These are phyloP conservation scores for Elasticomyces elasticus DNA, from an alignment of 495 filamentous ascomycete species.

Conservation along the genomic window DNA sequence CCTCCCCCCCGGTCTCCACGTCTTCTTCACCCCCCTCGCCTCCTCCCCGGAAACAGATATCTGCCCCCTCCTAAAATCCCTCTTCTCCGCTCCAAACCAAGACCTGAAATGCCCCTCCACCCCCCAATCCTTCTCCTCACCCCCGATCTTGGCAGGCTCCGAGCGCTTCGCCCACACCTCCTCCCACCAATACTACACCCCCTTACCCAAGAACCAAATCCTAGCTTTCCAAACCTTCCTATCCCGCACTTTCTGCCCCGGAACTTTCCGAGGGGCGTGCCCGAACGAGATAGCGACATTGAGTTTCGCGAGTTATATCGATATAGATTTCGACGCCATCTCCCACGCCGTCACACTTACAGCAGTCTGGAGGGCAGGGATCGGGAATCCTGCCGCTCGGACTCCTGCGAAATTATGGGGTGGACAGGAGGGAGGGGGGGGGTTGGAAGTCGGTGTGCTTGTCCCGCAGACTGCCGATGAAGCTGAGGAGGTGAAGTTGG, in stretches of 20 bases:
- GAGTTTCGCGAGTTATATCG: constrained; percentile 51
- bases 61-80: constrained; percentile 50
- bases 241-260: constrained; percentile 44
- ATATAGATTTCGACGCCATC: constrained; percentile 67
- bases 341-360: constrained; percentile 55
- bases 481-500: constrained; percentile 62
- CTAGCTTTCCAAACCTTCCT: constrained; percentile 48
- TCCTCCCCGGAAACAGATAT: constrained; percentile 19
- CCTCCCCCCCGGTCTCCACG: constrained; percentile 71
- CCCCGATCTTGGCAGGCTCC: constrained; percentile 48
- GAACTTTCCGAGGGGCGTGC: constrained; percentile 28
- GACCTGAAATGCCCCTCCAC: constrained; percentile 34
- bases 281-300: constrained; percentile 29
- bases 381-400: constrained; percentile 18
- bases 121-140: constrained; percentile 52
- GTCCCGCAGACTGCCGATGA: constrained; percentile 54
- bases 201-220: constrained; percentile 49
- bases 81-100: constrained; percentile 52
- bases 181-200: constrained; percentile 58
- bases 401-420: constrained; percentile 41
- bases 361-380: constrained; percentile 44
- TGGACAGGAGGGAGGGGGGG: constrained; percentile 39
- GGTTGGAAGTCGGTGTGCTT: constrained; percentile 77
- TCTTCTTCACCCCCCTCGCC: constrained; percentile 58
- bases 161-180: constrained; percentile 57